Conservation (phyloP, 164 flowering plant species). For the Hamamelis virginiana region DNA sequence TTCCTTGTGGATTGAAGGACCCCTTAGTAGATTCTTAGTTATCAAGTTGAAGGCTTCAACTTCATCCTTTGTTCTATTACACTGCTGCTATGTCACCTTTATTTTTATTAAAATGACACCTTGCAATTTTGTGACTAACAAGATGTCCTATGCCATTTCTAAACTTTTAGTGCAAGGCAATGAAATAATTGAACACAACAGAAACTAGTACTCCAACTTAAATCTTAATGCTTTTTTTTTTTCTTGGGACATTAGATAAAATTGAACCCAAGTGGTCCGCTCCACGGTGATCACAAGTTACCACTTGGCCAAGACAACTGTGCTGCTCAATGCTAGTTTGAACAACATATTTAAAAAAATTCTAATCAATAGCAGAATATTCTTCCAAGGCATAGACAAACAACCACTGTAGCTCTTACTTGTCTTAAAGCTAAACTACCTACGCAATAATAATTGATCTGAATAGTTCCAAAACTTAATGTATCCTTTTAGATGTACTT, state of each 20-base stretch:
- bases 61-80: background rate
- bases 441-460: background rate
- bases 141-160: no score
- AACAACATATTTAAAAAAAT: background rate
- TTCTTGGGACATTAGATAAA: no score
- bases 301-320: no score
- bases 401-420: background rate
- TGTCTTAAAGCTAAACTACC: constrained; percentile 4
- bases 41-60: background rate
- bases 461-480: background rate
- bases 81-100: no score
- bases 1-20: background rate
- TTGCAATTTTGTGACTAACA: no score
- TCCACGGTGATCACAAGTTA: no score
- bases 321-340: background rate
- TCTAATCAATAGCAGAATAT: background rate
- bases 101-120: no score
- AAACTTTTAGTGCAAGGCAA: no score
- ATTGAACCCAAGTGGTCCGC: no score
- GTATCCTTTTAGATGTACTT: background rate
- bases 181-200: no score
- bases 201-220: no score
- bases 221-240: no score
- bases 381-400: constrained; percentile 18
- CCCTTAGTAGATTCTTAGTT: background rate